phyloP scores from a whole-genome alignment of 2,329 filamentous ascomycete species.

The Epichloe brachyelytri region DNA sequence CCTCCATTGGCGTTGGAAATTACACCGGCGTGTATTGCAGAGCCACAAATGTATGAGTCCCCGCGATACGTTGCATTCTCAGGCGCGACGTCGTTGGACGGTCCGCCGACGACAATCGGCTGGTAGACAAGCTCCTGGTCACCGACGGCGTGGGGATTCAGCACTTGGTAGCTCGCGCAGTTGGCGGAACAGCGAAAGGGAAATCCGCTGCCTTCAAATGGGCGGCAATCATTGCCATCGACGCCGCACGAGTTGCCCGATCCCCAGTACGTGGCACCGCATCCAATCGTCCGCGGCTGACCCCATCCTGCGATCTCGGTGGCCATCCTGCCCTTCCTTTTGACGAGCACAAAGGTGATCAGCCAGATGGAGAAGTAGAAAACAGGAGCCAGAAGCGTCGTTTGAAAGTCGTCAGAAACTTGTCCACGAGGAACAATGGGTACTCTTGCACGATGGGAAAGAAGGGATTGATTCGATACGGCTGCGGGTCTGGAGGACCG shows the following conservation, averaged over 20 bases:
- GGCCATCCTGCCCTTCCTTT: slow-evolving; percentile 46
- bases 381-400: slow-evolving; percentile 48
- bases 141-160: slow-evolving; percentile 66
- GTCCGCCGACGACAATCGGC: slow-evolving; percentile 57
- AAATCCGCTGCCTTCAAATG: slow-evolving; percentile 57
- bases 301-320: slow-evolving; percentile 57
- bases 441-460: slow-evolving; percentile 55
- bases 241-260: slow-evolving; percentile 60
- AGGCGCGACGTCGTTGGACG: slow-evolving; percentile 27
- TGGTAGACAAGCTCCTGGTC: slow-evolving; percentile 51
- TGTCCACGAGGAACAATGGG: slow-evolving; percentile 51
- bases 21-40: slow-evolving; percentile 74
- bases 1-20: slow-evolving; percentile 60
- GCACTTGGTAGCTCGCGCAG: slow-evolving; percentile 50
- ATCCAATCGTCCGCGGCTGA: slow-evolving; percentile 50
- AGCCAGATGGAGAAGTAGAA: slow-evolving; percentile 55
- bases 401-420: slow-evolving; percentile 43
- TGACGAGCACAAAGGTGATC: slow-evolving; percentile 53
- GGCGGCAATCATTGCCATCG: slow-evolving; percentile 61
- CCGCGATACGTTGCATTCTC: slow-evolving; percentile 59
- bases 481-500: slow-evolving; percentile 41
- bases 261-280: slow-evolving; percentile 57
- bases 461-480: slow-evolving; percentile 39
- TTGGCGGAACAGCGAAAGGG: slow-evolving; percentile 64
- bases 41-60: slow-evolving; percentile 76